These are phyloP conservation scores for Boechera stricta DNA, from an alignment of 345 rosid species.

Conservation along the genomic window DNA sequence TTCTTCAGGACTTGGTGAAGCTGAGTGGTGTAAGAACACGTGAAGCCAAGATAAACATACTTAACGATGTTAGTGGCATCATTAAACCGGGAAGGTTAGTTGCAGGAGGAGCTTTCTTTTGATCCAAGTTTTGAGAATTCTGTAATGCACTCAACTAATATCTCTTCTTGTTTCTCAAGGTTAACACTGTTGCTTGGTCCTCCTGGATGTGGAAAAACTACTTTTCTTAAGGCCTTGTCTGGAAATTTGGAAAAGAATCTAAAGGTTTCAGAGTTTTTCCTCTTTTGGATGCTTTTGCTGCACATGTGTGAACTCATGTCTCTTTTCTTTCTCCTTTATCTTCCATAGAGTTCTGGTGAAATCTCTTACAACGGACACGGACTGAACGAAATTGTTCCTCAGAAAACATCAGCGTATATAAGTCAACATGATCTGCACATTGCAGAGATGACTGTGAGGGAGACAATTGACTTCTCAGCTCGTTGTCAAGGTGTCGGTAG, in stretches of 20 bases:
- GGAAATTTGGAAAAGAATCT: slow-evolving; percentile 62
- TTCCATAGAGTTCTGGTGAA: slow-evolving; percentile 53
- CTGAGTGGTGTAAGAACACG: slow-evolving; percentile 48
- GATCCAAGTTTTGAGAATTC: slow-evolving; percentile 3
- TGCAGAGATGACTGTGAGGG: slow-evolving; percentile 67
- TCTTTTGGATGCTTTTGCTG: background rate
- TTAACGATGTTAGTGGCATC: slow-evolving; percentile 60
- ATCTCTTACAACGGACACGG: slow-evolving; percentile 51
- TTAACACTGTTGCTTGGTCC: slow-evolving; percentile 81
- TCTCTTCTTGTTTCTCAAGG: slow-evolving; percentile 43
- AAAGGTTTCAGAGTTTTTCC: slow-evolving; percentile 47
- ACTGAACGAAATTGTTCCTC: slow-evolving; percentile 57
- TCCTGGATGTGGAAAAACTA: slow-evolving; percentile 83
- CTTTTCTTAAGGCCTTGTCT: slow-evolving; percentile 68
- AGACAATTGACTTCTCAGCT: slow-evolving; percentile 64
- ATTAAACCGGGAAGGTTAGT: slow-evolving; percentile 72
- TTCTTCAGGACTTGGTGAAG: slow-evolving; percentile 52
- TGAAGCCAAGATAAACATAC: slow-evolving; percentile 60
- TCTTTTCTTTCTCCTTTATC: background rate
- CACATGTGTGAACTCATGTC: background rate
- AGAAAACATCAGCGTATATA: slow-evolving; percentile 59
- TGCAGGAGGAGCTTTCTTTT: background rate
- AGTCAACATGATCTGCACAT: slow-evolving; percentile 62
- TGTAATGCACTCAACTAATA: background rate
- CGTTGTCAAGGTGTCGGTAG: slow-evolving; percentile 62